Conservation (phyloP, 345 rosid genomes). For the Eucalyptus regnans region DNA sequence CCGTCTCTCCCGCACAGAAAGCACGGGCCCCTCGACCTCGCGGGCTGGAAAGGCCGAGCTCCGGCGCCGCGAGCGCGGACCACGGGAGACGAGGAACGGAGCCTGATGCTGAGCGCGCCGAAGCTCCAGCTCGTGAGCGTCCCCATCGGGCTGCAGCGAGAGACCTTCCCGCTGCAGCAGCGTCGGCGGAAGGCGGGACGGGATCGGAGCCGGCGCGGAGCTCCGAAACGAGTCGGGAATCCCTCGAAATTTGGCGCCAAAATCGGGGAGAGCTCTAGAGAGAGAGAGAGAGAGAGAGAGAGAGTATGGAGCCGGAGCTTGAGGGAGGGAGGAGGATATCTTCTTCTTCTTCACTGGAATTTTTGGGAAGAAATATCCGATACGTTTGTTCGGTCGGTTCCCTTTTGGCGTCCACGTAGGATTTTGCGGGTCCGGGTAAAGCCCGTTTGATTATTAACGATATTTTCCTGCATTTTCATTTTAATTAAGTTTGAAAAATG, state of each 20-base stretch:
- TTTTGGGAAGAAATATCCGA: background rate
- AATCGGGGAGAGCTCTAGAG: background rate
- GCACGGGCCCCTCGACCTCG: constrained; percentile 2
- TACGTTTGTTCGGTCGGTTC: background rate
- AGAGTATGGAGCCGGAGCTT: background rate
- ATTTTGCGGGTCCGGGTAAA: background rate
- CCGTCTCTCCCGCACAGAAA: constrained; percentile 6
- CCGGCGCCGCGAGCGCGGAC: background rate
- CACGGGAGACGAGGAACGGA: constrained; percentile 6
- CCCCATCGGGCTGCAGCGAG: constrained; percentile 27
- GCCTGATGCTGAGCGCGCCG: constrained; percentile 16
- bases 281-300: background rate
- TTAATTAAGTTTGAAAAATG: background rate
- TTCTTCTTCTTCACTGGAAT: background rate
- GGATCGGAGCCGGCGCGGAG: background rate
- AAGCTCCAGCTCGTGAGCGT: constrained; percentile 53
- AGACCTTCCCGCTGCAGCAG: background rate
- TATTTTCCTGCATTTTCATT: background rate
- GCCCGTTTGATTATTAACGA: background rate
- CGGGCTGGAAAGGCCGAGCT: background rate
- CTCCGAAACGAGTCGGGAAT: background rate
- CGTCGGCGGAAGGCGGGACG: background rate
- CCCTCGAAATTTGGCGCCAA: background rate
- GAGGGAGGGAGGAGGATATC: background rate
- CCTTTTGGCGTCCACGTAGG: background rate